Base-by-base conservation (phyloP, 2,329 filamentous ascomycete genomes). In the Blastomyces percursus region DNA sequence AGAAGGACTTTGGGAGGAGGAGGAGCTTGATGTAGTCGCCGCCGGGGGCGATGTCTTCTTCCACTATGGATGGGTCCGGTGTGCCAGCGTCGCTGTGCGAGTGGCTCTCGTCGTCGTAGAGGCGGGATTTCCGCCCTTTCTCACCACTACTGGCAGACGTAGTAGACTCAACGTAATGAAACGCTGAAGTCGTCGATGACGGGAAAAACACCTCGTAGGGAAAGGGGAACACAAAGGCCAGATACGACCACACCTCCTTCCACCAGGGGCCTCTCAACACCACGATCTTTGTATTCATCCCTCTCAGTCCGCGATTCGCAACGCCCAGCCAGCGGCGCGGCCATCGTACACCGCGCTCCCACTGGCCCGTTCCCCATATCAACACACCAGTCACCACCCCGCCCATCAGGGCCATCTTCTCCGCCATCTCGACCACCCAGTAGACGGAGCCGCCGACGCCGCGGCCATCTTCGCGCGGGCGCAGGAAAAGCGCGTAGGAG, bases 281-380 rank as follows among this genome's bases (percentile, higher is more conserved):
- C 61, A 99, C 91, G 57, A 99, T 86, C 78, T 99, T 97, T 77
- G 91, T 90, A 76, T 99, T 99, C 83, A 97, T 96, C 62, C 84
- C 88, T 65, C 94, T 84, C 66, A 99, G 80, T 14, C 94, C 94
- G 61, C 94, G 83, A 74, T 99, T 99, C 48, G 92, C 89, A 65
- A 92, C 86, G 68, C 83, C 86, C 68, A 97, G 87, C 90, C 94
- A 97, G 68, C 91, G 85, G 62, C 93, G 82, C 59, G 94, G 94
- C 92, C 94, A 97, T 66, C 92, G 85, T 62, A 99, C 88, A 40
- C 94, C 94, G 62, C 93, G 85, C 71, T 97, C 93, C 89, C 93
- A 99, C 74, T 96, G 92, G 35, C 94, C 94, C 0, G 93, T 96
- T 19, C 86, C 92, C 90, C 92, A 96, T 67, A 97, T 87, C 44